Conservation (phyloP, 116 monocot genomes). For the Cymodocea nodosa region DNA sequence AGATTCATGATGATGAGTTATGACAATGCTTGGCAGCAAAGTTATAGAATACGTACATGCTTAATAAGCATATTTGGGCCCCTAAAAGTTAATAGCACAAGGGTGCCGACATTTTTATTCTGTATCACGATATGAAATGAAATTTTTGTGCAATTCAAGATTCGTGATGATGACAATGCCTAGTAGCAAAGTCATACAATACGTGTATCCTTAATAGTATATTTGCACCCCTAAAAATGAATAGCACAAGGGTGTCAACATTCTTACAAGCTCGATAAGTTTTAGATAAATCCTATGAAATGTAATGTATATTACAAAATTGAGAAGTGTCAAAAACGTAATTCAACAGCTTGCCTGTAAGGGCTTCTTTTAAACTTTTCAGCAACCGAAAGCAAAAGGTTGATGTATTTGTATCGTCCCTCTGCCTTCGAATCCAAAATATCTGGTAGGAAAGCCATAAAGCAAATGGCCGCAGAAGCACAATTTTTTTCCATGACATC, state of each 20-base stretch:
- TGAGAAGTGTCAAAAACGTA: neutral
- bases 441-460: conserved; percentile 94
- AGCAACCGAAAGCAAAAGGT: conserved; percentile 65
- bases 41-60: no score
- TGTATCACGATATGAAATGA: no score
- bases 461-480: conserved; percentile 86
- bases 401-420: conserved; percentile 89
- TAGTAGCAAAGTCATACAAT: no score
- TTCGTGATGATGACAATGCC: no score
- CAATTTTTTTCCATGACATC: conserved; percentile 92
- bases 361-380: conserved; percentile 90
- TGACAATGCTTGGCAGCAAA: no score
- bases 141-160: no score
- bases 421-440: conserved; percentile 98
- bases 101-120: neutral
- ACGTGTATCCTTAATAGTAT: neutral
- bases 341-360: conserved; percentile 54
- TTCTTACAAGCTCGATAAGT: neutral
- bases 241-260: neutral
- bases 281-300: neutral
- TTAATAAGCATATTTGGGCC: neutral
- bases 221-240: neutral
- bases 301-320: neutral
- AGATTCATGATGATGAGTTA: no score
- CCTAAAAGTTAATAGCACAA: neutral